Conservation (phyloP, 495 filamentous ascomycete genomes). For the Penicillium soppii region DNA sequence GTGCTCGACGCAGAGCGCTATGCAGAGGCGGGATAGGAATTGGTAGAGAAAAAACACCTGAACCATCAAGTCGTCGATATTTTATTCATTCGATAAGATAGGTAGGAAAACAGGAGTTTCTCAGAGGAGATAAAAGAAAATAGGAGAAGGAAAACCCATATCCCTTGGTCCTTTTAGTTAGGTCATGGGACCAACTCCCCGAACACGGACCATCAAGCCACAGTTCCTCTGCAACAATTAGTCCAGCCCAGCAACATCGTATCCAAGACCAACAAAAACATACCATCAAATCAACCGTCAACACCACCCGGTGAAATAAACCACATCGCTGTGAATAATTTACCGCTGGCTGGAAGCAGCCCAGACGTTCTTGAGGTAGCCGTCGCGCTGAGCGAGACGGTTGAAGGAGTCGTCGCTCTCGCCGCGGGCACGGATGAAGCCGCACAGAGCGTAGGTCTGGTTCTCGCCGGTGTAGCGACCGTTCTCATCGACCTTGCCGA, state of each 20-base stretch:
- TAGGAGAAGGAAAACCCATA: constrained; percentile 23
- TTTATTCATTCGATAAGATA: constrained; percentile 37
- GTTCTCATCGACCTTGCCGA: constrained; percentile 94
- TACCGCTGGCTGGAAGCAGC: constrained; percentile 69
- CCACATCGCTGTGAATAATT: constrained; percentile 27
- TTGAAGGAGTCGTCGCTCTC: constrained; percentile 97
- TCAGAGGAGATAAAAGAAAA: constrained; percentile 22
- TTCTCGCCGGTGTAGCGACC: constrained; percentile 96
- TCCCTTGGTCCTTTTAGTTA: constrained; percentile 23
- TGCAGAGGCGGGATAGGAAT: constrained; percentile 16
- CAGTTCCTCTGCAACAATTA: constrained; percentile 22
- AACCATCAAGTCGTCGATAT: constrained; percentile 33
- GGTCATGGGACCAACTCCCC: constrained; percentile 25
- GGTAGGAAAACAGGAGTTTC: constrained; percentile 31
- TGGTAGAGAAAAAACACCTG: constrained; percentile 21
- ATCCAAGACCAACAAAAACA: constrained; percentile 1
- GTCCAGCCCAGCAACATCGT: not conserved
- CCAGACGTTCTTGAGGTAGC: constrained; percentile 96
- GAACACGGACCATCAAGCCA: constrained; percentile 33
- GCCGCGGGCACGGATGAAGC: constrained; percentile 96
- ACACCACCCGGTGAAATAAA: constrained; percentile 20
- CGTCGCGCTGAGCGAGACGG: constrained; percentile 91
- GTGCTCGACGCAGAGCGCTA: constrained; percentile 9
- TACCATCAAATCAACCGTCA: constrained; percentile 37
- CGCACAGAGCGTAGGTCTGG: constrained; percentile 94